phyloP scores from a whole-genome alignment of 2,329 filamentous ascomycete species.

The Pseudophaeomoniella oleicola region DNA sequence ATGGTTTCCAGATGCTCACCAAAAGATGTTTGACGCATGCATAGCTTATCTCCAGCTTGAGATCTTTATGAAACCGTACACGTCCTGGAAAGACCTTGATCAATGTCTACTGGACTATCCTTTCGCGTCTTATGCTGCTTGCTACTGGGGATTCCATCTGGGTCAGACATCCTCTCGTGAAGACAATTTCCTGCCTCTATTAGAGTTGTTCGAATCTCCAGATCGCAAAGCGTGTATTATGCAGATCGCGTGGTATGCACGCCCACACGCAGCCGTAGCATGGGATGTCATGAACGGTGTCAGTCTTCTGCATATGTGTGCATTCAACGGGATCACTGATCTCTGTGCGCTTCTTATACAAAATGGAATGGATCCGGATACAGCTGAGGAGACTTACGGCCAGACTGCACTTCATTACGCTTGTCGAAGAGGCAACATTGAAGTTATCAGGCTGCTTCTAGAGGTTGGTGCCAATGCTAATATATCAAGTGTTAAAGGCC shows the following conservation, averaged over 20 bases:
- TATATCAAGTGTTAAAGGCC: not conserved
- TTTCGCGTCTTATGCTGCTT: not conserved
- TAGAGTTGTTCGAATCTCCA: not conserved
- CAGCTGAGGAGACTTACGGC: conserved; percentile 26
- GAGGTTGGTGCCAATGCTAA: conserved; percentile 21
- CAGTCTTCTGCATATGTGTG: not conserved
- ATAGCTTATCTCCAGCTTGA: too few species aligned
- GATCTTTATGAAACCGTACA: too few species aligned
- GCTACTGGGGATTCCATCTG: not conserved
- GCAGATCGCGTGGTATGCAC: not conserved
- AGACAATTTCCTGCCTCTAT: not conserved
- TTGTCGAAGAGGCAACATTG: conserved; percentile 24
- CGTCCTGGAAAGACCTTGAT: too few species aligned
- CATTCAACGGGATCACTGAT: not conserved
- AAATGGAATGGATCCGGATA: conserved; percentile 18
- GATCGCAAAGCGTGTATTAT: not conserved
- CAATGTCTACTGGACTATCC: not conserved
- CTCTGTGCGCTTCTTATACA: not conserved
- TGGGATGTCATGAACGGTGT: not conserved
- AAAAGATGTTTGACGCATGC: too few species aligned
- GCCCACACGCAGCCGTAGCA: not conserved
- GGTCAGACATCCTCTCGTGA: not conserved
- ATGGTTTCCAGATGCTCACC: too few species aligned
- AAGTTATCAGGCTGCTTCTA: conserved; percentile 13
- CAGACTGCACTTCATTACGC: conserved; percentile 35